Percentiles rank a stretch among this genome's conserved stretches.
phyloP scores from a whole-genome alignment of 768 basidiomycete species.

The Mycena belliarum region DNA sequence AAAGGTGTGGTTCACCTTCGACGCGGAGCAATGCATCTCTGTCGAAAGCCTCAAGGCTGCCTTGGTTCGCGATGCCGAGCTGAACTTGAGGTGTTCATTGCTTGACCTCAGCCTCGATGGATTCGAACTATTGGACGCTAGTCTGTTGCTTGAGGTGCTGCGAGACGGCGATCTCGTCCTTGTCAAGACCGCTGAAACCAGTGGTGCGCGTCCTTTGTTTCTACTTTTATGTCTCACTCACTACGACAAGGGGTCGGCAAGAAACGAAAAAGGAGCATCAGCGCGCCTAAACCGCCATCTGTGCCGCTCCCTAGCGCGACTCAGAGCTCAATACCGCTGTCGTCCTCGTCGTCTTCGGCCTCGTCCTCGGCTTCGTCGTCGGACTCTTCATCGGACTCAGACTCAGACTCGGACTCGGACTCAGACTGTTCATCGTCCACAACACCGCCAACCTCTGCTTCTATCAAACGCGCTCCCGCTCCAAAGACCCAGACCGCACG shows the following conservation, averaged over 20 bases:
- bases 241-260: not conserved
- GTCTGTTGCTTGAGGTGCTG: conserved; percentile 35
- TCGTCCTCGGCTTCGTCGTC: conserved; percentile 18
- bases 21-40: conserved; percentile 28
- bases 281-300: not conserved
- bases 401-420: conserved; percentile 32
- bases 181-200: conserved; percentile 26
- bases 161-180: conserved; percentile 52
- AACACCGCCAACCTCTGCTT: conserved; percentile 1
- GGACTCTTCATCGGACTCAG: conserved; percentile 25
- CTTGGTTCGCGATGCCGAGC: conserved; percentile 33
- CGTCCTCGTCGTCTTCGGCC: conserved; percentile 5
- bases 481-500: conserved; percentile 4
- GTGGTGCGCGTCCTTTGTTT: conserved; percentile 7
- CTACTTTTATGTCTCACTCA: conserved; percentile 3
- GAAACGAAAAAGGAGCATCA: conserved; percentile 17
- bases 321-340: conserved; percentile 19
- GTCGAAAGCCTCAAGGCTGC: conserved; percentile 40
- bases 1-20: conserved; percentile 54
- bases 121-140: conserved; percentile 49
- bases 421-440: conserved; percentile 23
- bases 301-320: not conserved
- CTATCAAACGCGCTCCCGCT: not conserved
- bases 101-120: conserved; percentile 41
- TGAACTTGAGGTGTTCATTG: conserved; percentile 19